Conservation (phyloP, 2,329 filamentous ascomycete genomes). For the Cercospora sojina region DNA sequence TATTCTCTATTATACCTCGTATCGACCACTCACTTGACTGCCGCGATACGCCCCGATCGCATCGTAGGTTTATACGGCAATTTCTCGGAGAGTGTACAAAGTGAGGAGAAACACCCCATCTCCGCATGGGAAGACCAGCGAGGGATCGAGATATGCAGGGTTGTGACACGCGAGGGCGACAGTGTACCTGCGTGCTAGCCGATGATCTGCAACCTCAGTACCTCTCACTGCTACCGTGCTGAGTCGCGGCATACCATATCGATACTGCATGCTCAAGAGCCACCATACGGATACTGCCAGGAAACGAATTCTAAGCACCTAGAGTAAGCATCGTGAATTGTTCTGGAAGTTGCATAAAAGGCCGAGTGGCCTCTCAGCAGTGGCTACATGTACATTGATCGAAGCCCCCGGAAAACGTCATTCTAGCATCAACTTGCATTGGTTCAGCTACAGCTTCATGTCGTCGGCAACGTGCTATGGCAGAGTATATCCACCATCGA, state of each 20-base stretch:
- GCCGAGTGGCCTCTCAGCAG: neutral
- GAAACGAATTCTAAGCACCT: neutral
- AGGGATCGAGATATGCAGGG: neutral
- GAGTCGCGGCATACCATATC: neutral
- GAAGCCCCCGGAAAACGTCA: neutral
- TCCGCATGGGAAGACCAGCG: neutral
- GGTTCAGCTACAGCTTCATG: neutral
- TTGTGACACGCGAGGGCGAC: neutral
- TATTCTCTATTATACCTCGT: neutral
- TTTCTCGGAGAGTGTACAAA: neutral
- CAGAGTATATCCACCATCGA: constrained; percentile 52
- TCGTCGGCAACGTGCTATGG: constrained; percentile 13
- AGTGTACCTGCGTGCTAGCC: constrained; percentile 5
- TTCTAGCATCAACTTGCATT: neutral
- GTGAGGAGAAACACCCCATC: neutral
- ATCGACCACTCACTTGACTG: neutral
- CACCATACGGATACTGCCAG: neutral
- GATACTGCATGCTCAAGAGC: neutral
- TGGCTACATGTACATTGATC: neutral
- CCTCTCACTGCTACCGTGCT: neutral
- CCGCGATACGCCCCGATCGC: neutral
- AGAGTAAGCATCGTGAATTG: neutral
- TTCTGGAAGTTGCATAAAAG: neutral
- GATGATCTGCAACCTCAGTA: neutral
- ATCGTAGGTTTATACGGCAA: neutral